These are phyloP conservation scores for Eutypella sp. DNA, from an alignment of 2,329 filamentous ascomycete genomes.

Conservation along the genomic window DNA sequence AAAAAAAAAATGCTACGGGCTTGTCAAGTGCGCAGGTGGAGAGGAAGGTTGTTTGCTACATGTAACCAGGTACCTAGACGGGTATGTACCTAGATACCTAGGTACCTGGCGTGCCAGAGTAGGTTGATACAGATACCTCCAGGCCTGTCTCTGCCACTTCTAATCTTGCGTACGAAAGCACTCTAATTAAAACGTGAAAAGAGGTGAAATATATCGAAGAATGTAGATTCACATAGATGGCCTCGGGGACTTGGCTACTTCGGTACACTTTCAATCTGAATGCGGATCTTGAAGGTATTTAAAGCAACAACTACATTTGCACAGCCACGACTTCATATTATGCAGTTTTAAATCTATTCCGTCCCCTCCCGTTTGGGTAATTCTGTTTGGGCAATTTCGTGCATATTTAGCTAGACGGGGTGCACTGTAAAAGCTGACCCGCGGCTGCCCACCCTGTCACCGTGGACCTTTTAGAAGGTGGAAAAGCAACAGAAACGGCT, in stretches of 20 bases:
- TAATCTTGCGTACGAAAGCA: no score
- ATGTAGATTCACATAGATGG: constrained; percentile 20
- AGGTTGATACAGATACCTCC: neutral
- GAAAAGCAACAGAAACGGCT: no score
- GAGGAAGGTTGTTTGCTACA: constrained; percentile 3
- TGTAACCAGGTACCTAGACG: no score
- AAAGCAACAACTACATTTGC: neutral
- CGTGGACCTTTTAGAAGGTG: no score
- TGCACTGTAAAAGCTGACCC: no score
- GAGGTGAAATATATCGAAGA: constrained; percentile 20
- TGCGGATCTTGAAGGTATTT: constrained; percentile 1
- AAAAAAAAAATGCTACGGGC: constrained; percentile 8
- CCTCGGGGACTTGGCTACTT: no score
- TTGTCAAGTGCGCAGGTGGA: constrained; percentile 10
- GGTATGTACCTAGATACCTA: neutral
- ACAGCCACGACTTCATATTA: neutral
- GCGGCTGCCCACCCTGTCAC: no score
- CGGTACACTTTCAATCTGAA: constrained; percentile 19
- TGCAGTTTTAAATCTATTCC: neutral
- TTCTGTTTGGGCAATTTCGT: no score
- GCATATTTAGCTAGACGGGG: no score
- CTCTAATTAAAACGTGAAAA: constrained; percentile 14
- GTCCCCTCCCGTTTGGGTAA: neutral
- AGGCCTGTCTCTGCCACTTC: no score
- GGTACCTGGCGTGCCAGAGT: neutral